Percentiles rank a stretch among this genome's conserved stretches.
Conservation (phyloP, 2,329 filamentous ascomycete genomes). For the Fusarium pininemorale region DNA sequence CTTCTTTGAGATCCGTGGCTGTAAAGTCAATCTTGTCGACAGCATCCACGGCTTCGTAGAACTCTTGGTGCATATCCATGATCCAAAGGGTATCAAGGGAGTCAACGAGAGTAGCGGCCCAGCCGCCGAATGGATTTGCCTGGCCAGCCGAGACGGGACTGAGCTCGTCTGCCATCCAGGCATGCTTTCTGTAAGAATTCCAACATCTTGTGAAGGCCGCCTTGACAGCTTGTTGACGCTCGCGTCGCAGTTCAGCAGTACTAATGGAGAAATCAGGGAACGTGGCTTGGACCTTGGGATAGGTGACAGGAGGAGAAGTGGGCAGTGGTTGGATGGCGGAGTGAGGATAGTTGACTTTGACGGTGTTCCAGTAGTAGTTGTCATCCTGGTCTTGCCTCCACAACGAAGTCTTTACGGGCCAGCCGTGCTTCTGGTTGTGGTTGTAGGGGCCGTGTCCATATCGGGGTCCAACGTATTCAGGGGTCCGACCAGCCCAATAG, state of each 20-base stretch:
- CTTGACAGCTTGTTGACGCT: constrained; percentile 52
- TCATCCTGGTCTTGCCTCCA: constrained; percentile 40
- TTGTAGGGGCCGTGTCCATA: constrained; percentile 32
- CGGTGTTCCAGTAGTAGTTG: constrained; percentile 42
- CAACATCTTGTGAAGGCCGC: constrained; percentile 55
- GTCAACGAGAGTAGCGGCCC: constrained; percentile 75
- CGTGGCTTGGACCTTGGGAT: constrained; percentile 47
- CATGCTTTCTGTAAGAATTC: constrained; percentile 67
- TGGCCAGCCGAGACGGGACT: constrained; percentile 62
- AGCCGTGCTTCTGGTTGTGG: constrained; percentile 35
- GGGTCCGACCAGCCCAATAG: constrained; percentile 28
- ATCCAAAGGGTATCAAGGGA: constrained; percentile 78
- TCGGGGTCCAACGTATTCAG: constrained; percentile 23
- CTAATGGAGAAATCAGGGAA: constrained; percentile 43
- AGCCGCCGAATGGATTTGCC: constrained; percentile 70
- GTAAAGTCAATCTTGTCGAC: constrained; percentile 70
- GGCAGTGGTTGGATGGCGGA: constrained; percentile 45
- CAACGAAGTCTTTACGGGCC: constrained; percentile 32
- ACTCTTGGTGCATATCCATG: constrained; percentile 72
- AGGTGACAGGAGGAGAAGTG: constrained; percentile 38
- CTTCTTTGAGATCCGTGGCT: constrained; percentile 54
- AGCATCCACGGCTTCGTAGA: constrained; percentile 68
- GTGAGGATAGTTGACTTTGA: constrained; percentile 43
- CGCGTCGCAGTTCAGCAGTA: constrained; percentile 44
- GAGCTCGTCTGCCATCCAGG: constrained; percentile 73